phyloP scores from a whole-genome alignment of 306 rosid genomes.

The Ormosia emarginata region DNA sequence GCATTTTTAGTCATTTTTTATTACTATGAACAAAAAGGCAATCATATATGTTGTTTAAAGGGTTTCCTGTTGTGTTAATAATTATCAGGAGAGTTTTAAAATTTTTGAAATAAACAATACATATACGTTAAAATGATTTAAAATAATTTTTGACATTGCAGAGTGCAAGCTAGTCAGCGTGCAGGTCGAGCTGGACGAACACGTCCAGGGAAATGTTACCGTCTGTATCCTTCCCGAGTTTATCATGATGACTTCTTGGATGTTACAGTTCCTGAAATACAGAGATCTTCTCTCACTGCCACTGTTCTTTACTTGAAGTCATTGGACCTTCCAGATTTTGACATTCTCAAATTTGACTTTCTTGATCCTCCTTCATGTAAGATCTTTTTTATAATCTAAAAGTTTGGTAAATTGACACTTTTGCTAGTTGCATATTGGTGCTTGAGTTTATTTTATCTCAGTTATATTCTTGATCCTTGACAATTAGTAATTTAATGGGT shows the following conservation, averaged over 20 bases:
- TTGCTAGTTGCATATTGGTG: neutral
- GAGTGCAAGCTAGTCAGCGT: conserved; percentile 97
- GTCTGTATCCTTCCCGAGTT: conserved; percentile 65
- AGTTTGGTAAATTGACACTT: neutral
- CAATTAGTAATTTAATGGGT: neutral
- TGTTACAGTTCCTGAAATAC: conserved; percentile 94
- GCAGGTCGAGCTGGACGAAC: conserved; percentile 99
- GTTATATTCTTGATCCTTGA: neutral
- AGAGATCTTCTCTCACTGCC: conserved; percentile 90
- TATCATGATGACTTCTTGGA: conserved; percentile 79
- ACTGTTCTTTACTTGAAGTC: conserved; percentile 96
- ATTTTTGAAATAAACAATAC: neutral
- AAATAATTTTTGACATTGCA: conserved; percentile 35
- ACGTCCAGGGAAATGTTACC: conserved; percentile 93
- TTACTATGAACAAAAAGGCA: neutral
- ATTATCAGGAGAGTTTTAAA: neutral
- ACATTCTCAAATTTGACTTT: conserved; percentile 88
- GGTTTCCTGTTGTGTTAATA: conserved; percentile 9
- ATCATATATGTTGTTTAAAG: neutral
- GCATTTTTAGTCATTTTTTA: neutral
- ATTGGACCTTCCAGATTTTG: conserved; percentile 88
- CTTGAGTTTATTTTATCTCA: conserved; percentile 2
- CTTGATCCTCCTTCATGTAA: conserved; percentile 87
- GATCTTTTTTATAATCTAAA: conserved; percentile 5
- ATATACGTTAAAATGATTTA: neutral